Evolutionary conservation across 192 early-diverging fungal species (phyloP).

Genomic region (Backusella liffmaniae): DNA sequence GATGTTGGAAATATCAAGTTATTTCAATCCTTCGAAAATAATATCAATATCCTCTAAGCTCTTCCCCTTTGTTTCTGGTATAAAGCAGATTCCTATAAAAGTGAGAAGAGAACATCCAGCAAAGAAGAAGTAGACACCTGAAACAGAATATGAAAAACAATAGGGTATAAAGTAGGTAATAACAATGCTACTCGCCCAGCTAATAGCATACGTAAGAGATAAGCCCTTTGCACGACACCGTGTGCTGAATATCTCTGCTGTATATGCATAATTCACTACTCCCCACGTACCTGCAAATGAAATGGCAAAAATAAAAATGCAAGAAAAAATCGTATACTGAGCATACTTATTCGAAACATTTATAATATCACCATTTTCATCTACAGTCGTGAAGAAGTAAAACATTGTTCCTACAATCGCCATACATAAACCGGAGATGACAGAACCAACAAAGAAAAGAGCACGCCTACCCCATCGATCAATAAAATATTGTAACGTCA

Average conservation of each 20-base stretch:
- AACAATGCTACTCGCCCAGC: constrained; percentile 36
- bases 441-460: constrained; percentile 68
- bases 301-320: constrained; percentile 33
- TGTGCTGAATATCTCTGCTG: constrained; percentile 30
- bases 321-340: constrained; percentile 28
- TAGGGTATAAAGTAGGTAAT: constrained; percentile 34
- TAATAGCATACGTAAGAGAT: constrained; percentile 28
- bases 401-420: constrained; percentile 57
- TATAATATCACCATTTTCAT: constrained; percentile 5
- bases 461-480: constrained; percentile 78
- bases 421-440: constrained; percentile 60
- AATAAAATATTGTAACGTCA: constrained; percentile 67
- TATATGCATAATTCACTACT: constrained; percentile 27
- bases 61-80: constrained; percentile 80
- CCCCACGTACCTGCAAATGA: constrained; percentile 26
- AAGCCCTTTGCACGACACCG: constrained; percentile 38
- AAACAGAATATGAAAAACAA: constrained; percentile 32
- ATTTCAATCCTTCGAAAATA: constrained; percentile 47
- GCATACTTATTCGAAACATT: constrained; percentile 19
- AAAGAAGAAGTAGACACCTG: constrained; percentile 37
- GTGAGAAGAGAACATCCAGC: constrained; percentile 36
- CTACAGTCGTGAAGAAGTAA: constrained; percentile 13
- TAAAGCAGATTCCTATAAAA: constrained; percentile 56
- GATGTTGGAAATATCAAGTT: neutral
- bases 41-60: constrained; percentile 87